Evolutionary conservation across 495 filamentous ascomycete species (phyloP).

Genomic region (Aspergillus homomorphus): DNA sequence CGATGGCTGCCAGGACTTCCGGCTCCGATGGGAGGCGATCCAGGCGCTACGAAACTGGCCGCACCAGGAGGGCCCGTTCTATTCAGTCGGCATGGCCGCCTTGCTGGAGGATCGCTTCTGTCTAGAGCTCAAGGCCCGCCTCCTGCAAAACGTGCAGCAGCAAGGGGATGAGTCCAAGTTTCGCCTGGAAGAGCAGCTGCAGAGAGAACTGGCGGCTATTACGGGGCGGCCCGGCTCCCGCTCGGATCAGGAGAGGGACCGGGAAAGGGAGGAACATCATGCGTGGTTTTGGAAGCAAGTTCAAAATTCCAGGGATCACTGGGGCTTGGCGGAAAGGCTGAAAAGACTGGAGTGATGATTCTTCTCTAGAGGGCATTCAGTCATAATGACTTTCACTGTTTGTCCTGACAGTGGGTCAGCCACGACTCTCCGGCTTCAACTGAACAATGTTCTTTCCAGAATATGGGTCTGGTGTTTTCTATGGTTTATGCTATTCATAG

Average conservation of each 20-base stretch:
- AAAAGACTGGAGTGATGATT: background rate
- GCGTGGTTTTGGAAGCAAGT: background rate
- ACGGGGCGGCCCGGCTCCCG: background rate
- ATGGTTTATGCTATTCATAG: no score
- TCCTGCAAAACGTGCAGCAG: background rate
- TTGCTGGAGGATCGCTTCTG: constrained; percentile 14
- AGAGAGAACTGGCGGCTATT: background rate
- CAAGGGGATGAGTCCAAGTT: background rate
- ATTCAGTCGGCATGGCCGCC: constrained; percentile 17
- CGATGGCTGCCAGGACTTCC: constrained; percentile 42
- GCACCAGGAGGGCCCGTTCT: constrained; percentile 52
- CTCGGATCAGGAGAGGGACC: background rate
- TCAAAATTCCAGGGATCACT: background rate
- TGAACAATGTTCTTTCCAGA: no score
- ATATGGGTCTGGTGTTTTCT: no score
- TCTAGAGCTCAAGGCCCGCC: background rate
- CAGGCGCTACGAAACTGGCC: constrained; percentile 28
- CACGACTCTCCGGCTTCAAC: no score
- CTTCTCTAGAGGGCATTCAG: no score
- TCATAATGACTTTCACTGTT: no score
- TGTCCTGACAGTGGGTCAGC: no score
- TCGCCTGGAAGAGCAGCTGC: background rate
- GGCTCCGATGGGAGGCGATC: constrained; percentile 38
- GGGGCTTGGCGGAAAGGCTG: background rate
- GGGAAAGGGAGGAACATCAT: background rate